Conservation (phyloP, 495 filamentous ascomycete genomes). For the Tuber aestivum region DNA sequence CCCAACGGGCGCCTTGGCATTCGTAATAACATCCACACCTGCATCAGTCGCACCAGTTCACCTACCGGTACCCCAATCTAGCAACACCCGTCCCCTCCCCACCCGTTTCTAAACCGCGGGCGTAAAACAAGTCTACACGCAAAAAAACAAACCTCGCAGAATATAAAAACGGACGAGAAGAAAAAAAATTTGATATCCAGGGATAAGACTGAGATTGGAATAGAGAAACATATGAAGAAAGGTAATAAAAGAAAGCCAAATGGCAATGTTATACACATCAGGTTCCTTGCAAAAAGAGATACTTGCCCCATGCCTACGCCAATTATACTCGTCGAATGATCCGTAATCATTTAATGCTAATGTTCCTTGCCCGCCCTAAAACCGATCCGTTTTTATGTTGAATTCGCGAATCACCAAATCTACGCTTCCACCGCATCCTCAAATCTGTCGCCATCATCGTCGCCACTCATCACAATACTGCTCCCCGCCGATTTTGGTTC, state of each 20-base stretch:
- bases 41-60: background rate
- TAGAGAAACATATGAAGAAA: background rate
- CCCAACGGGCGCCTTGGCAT: background rate
- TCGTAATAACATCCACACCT: background rate
- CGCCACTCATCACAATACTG: background rate
- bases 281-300: background rate
- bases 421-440: conserved; percentile 35
- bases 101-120: background rate
- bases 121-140: conserved; percentile 2
- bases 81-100: background rate
- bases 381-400: background rate
- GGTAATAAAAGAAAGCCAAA: background rate
- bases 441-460: conserved; percentile 28
- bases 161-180: background rate
- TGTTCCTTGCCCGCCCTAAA: background rate
- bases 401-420: background rate
- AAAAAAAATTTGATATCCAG: background rate
- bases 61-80: background rate
- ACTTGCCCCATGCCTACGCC: conserved; percentile 4
- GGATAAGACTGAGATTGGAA: background rate
- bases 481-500: background rate
- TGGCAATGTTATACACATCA: conserved; percentile 6
- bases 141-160: background rate
- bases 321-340: background rate
- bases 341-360: background rate